A percentile compares a stretch with the other conserved stretches of the same genome.
Conservation (phyloP, 2,329 filamentous ascomycete species). For the Ceratocystiopsis minuta region DNA sequence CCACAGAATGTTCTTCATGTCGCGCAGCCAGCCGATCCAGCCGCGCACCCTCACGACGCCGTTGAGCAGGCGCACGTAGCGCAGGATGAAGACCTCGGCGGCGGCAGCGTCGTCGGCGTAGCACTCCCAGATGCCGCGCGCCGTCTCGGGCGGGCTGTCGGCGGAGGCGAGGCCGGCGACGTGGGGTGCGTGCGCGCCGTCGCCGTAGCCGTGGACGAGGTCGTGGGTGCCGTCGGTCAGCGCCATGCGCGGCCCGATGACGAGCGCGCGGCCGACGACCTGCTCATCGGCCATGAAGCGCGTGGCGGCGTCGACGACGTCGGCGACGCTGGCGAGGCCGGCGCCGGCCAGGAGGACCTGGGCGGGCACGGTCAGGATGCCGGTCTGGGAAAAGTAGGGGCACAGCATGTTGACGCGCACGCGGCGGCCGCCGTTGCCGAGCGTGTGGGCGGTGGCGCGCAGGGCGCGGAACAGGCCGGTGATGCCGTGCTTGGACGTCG, state of each 20-base stretch:
- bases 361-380: conserved; percentile 29
- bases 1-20: conserved; percentile 13
- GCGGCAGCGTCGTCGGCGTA: conserved; percentile 40
- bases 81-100: conserved; percentile 35
- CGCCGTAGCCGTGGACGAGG: conserved; percentile 7
- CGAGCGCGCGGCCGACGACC: conserved; percentile 37
- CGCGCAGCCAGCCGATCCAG: conserved; percentile 31
- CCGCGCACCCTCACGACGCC: conserved; percentile 28
- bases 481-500: conserved; percentile 44
- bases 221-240: conserved; percentile 19
- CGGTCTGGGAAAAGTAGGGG: conserved; percentile 46
- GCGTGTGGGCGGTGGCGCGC: conserved; percentile 24
- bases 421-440: conserved; percentile 14
- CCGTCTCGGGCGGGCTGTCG: too few species aligned
- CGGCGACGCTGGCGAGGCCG: conserved; percentile 30
- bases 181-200: neutral
- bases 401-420: conserved; percentile 46
- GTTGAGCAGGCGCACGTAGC: conserved; percentile 36
- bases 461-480: conserved; percentile 44
- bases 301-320: conserved; percentile 45
- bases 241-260: conserved; percentile 37
- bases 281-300: conserved; percentile 39
- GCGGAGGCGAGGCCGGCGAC: conserved; percentile 7
- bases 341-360: conserved; percentile 38
- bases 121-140: conserved; percentile 37